Evolutionary conservation across 306 rosid species (phyloP).

Genomic region (Chamaecrista fasciculata): DNA sequence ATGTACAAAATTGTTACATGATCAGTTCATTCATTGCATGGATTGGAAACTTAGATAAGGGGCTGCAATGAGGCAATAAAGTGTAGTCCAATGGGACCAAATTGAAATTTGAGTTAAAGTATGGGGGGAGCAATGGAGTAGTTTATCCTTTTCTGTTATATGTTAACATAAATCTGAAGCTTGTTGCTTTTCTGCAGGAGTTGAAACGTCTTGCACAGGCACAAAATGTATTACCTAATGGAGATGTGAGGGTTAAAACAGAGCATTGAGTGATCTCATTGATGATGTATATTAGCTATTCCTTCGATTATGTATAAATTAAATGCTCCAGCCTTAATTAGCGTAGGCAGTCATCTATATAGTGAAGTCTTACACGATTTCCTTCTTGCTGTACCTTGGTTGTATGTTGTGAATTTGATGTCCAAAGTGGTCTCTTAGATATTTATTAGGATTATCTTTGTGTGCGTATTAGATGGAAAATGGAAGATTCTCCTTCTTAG

Average conservation of each 20-base stretch:
- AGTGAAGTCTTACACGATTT: not conserved
- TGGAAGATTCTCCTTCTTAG: too few species aligned
- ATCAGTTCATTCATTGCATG: not conserved
- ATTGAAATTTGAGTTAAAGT: not conserved
- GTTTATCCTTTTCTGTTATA: not conserved
- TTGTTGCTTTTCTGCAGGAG: conserved; percentile 56
- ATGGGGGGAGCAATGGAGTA: too few species aligned
- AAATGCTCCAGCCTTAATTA: not conserved
- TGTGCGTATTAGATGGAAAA: too few species aligned
- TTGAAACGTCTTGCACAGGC: conserved; percentile 71
- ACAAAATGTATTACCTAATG: conserved; percentile 71
- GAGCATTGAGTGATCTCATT: conserved; percentile 46
- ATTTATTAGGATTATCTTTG: too few species aligned
- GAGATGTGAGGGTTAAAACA: conserved; percentile 72
- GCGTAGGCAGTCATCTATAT: not conserved
- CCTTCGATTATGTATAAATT: not conserved
- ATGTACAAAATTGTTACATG: not conserved
- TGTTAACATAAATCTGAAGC: not conserved
- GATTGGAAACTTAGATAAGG: not conserved
- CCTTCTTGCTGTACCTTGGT: too few species aligned
- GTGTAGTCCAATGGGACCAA: not conserved
- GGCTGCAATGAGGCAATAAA: not conserved
- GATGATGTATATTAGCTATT: conserved; percentile 6
- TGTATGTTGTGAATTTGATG: not conserved
- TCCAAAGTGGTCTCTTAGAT: not conserved